A percentile compares a stretch with the other conserved stretches of the same genome.
Evolutionary conservation across 805 yeast species (phyloP).

Genomic region (Teunomyces tritomae): DNA sequence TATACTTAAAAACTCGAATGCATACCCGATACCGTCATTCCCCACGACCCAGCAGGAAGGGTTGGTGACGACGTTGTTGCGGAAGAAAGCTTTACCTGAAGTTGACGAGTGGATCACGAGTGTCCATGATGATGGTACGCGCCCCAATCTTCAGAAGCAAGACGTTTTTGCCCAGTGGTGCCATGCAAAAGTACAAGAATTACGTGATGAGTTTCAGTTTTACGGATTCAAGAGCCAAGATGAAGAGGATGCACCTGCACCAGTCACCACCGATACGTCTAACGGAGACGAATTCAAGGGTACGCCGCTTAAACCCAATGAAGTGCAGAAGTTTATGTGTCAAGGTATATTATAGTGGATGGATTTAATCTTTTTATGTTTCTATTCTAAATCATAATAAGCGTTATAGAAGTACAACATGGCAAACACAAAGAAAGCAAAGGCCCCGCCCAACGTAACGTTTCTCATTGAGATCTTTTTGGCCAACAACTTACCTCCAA

Average conservation of each 20-base stretch:
- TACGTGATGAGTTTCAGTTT: constrained; percentile 56
- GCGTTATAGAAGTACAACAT: constrained; percentile 77
- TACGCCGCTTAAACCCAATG: constrained; percentile 30
- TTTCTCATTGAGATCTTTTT: constrained; percentile 86
- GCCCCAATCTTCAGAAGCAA: background rate
- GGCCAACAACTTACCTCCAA: constrained; percentile 91
- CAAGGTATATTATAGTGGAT: constrained; percentile 21
- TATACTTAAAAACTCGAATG: constrained; percentile 63
- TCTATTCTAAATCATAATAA: constrained; percentile 21
- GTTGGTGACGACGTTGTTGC: constrained; percentile 73
- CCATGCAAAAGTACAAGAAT: constrained; percentile 48
- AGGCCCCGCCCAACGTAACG: constrained; percentile 88
- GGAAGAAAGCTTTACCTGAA: constrained; percentile 89
- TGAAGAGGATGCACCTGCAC: constrained; percentile 37
- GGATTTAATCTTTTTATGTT: background rate
- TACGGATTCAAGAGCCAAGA: constrained; percentile 53
- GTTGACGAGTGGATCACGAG: constrained; percentile 76
- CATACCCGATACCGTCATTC: constrained; percentile 78
- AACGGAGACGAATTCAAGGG: constrained; percentile 5
- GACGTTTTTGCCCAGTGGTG: constrained; percentile 76
- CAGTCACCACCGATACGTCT: background rate
- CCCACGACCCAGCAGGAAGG: constrained; percentile 85
- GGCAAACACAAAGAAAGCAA: constrained; percentile 81
- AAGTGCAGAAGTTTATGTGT: constrained; percentile 39
- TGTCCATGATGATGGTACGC: constrained; percentile 12